These are phyloP conservation scores for Paradendryphiella salina DNA, from an alignment of 2,329 filamentous ascomycete species.

Conservation along the genomic window DNA sequence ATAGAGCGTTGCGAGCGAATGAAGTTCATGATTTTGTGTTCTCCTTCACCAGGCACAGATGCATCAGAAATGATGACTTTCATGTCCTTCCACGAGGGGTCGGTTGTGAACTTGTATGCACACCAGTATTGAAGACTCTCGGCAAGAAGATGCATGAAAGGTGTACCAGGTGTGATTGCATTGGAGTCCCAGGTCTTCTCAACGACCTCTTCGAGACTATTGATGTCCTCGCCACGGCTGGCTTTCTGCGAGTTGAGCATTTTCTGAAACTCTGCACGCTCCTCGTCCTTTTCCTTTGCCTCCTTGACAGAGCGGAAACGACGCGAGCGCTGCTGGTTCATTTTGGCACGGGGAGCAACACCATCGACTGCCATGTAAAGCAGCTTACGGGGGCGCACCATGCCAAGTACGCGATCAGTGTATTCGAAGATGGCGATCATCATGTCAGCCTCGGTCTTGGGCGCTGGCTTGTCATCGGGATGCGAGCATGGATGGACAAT, in stretches of 20 bases:
- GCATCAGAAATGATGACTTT: slow-evolving; percentile 99
- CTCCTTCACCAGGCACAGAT: slow-evolving; percentile 94
- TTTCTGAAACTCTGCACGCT: slow-evolving; percentile 85
- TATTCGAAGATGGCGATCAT: slow-evolving; percentile 98
- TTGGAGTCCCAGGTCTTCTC: slow-evolving; percentile 94
- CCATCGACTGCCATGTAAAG: slow-evolving; percentile 98
- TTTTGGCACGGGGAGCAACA: slow-evolving; percentile 95
- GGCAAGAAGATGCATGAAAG: slow-evolving; percentile 97
- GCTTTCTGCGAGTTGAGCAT: slow-evolving; percentile 76
- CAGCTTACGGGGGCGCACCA: slow-evolving; percentile 94
- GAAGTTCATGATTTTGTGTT: slow-evolving; percentile 99
- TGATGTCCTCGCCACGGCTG: slow-evolving; percentile 57
- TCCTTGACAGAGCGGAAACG: slow-evolving; percentile 94
- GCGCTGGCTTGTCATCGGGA: slow-evolving; percentile 88
- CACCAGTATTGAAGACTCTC: slow-evolving; percentile 93
- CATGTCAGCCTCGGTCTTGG: slow-evolving; percentile 97
- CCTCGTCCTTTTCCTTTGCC: slow-evolving; percentile 88
- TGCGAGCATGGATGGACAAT: slow-evolving; percentile 99
- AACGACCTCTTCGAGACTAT: slow-evolving; percentile 63
- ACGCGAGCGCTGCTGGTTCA: slow-evolving; percentile 98
- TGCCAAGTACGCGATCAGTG: slow-evolving; percentile 97
- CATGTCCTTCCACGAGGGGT: slow-evolving; percentile 86
- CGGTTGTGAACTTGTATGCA: slow-evolving; percentile 95
- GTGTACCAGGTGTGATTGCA: slow-evolving; percentile 91
- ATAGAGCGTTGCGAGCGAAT: slow-evolving; percentile 89